Evolutionary conservation across 768 basidiomycete genomes (phyloP).

Genomic region (Pleurotus cornucopiae): DNA sequence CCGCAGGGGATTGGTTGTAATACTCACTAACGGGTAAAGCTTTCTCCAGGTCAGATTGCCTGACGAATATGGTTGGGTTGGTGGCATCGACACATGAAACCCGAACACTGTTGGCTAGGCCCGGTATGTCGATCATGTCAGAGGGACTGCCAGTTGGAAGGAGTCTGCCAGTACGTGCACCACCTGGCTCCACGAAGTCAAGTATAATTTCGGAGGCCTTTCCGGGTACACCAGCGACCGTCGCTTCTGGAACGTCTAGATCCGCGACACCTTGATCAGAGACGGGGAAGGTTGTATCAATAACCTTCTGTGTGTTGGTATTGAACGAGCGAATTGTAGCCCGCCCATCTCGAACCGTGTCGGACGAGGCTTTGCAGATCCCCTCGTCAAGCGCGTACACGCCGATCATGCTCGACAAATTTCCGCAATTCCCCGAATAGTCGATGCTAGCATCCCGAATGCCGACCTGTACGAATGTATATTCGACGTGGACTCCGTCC

Average conservation of each 20-base stretch:
- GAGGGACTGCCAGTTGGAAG: slow-evolving; percentile 54
- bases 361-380: slow-evolving; percentile 30
- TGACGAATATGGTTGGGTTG: slow-evolving; percentile 69
- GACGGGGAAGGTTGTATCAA: slow-evolving; percentile 70
- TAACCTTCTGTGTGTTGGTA: slow-evolving; percentile 66
- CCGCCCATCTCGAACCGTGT: slow-evolving; percentile 12
- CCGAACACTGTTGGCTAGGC: slow-evolving; percentile 18
- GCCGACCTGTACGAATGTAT: slow-evolving; percentile 66
- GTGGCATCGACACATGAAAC: slow-evolving; percentile 69
- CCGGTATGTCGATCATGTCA: slow-evolving; percentile 36
- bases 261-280: slow-evolving; percentile 29
- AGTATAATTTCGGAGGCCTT: slow-evolving; percentile 60
- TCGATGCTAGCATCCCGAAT: slow-evolving; percentile 59
- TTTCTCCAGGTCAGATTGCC: slow-evolving; percentile 34
- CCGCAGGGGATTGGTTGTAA: slow-evolving; percentile 21
- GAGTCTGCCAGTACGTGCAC: slow-evolving; percentile 67
- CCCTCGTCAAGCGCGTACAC: slow-evolving; percentile 69
- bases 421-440: slow-evolving; percentile 73
- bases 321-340: slow-evolving; percentile 61
- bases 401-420: slow-evolving; percentile 69
- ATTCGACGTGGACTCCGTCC: slow-evolving; percentile 55
- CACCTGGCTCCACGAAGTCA: slow-evolving; percentile 63
- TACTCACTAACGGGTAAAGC: slow-evolving; percentile 37
- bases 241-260: slow-evolving; percentile 44
- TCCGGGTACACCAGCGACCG: slow-evolving; percentile 68